Conservation (phyloP, 2,329 filamentous ascomycete genomes). For the Penicillium sp. region DNA sequence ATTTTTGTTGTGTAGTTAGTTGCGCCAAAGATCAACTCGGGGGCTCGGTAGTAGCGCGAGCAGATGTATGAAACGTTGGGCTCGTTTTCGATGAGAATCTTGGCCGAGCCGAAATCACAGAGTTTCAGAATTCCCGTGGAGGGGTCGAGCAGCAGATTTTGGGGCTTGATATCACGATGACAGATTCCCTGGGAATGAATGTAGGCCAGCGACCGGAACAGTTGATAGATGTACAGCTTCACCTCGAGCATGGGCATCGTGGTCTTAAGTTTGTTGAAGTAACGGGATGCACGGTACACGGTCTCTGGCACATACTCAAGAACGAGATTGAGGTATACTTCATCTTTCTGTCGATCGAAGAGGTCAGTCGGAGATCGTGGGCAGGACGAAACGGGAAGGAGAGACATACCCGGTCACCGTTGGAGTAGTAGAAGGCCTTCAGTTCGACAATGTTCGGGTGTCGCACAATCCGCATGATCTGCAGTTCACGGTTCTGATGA, state of each 20-base stretch:
- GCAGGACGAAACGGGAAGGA: constrained; percentile 2
- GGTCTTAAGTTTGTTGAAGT: constrained; percentile 99
- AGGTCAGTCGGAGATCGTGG: constrained; percentile 6
- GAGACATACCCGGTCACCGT: constrained; percentile 83
- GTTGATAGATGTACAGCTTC: constrained; percentile 99
- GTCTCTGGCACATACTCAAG: constrained; percentile 98
- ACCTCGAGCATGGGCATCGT: constrained; percentile 99
- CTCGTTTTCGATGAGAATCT: constrained; percentile 98
- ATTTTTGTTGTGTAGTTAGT: constrained; percentile 99
- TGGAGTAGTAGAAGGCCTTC: constrained; percentile 99
- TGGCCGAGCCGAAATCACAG: constrained; percentile 98
- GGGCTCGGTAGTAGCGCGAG: constrained; percentile 96
- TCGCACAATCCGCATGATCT: constrained; percentile 99
- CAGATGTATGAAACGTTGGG: constrained; percentile 99
- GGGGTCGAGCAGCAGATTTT: constrained; percentile 93
- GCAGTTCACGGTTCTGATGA: constrained; percentile 91
- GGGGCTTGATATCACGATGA: constrained; percentile 98
- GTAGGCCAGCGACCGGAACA: constrained; percentile 96
- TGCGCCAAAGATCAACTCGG: constrained; percentile 96
- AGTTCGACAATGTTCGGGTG: constrained; percentile 99
- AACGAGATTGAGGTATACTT: constrained; percentile 97
- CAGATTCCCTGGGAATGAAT: constrained; percentile 99
- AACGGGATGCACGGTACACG: constrained; percentile 94
- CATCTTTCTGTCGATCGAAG: constrained; percentile 70
- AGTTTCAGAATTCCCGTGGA: constrained; percentile 90